Percentiles rank a stretch among this genome's conserved stretches.
Evolutionary conservation across 1,284 basidiomycete species (phyloP).

Genomic region (Puccinia horiana): DNA sequence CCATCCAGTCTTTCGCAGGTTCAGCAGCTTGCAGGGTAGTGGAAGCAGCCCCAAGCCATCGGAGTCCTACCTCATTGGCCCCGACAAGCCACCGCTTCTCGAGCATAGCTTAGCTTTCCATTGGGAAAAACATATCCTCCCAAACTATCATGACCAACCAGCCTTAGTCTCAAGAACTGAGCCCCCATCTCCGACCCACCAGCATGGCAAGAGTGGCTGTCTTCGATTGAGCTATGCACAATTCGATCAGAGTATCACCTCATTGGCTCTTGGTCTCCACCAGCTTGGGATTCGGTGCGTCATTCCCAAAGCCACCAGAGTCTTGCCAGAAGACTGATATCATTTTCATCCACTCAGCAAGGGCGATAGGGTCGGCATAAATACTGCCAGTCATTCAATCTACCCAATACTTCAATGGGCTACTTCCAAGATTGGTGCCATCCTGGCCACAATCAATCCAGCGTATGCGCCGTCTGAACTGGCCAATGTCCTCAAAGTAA

Average conservation of each 20-base stretch:
- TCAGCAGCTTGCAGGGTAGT: not conserved
- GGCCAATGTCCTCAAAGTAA: conserved; percentile 25
- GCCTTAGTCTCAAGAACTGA: conserved; percentile 18
- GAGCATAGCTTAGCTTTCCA: conserved; percentile 19
- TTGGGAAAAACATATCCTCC: conserved; percentile 12
- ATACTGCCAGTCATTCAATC: conserved; percentile 16
- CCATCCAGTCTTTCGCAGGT: not conserved
- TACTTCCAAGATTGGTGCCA: conserved; percentile 37
- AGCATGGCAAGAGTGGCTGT: not conserved
- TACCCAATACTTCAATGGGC: conserved; percentile 34
- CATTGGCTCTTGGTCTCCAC: conserved; percentile 11
- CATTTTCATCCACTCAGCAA: not conserved
- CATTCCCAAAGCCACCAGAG: not conserved
- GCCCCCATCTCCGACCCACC: conserved; percentile 8
- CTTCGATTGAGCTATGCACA: conserved; percentile 21
- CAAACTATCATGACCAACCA: conserved; percentile 16
- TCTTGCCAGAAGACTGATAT: not conserved
- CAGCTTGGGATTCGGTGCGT: conserved; percentile 31
- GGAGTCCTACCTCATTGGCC: not conserved
- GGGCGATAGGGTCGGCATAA: conserved; percentile 20
- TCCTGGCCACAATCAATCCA: conserved; percentile 44
- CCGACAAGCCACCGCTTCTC: not conserved
- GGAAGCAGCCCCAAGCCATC: not conserved
- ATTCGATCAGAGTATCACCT: conserved; percentile 19
- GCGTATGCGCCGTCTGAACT: conserved; percentile 26